Evolutionary conservation across 2,329 filamentous ascomycete genomes (phyloP).

Genomic region (Aspergillus caelatus): DNA sequence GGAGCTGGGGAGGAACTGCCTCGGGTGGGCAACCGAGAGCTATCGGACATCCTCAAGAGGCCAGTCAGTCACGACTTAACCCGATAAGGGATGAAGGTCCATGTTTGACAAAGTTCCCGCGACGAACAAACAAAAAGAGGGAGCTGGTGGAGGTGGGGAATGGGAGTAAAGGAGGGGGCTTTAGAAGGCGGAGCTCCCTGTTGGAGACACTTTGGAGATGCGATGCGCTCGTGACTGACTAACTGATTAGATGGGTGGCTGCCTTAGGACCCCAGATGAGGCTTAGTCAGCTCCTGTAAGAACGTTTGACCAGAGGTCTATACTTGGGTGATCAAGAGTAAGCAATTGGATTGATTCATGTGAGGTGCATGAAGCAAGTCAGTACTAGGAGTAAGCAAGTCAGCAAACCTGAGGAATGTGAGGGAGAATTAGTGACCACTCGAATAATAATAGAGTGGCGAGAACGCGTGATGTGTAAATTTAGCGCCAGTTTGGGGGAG

Average conservation of each 20-base stretch:
- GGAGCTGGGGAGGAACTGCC: slow-evolving; percentile 33
- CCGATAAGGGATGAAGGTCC: slow-evolving; percentile 23
- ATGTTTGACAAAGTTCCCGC: slow-evolving; percentile 13
- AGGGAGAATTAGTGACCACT: slow-evolving; percentile 4
- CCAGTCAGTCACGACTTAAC: slow-evolving; percentile 22
- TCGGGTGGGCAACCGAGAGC: slow-evolving; percentile 28
- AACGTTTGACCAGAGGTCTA: neutral
- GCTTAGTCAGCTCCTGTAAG: slow-evolving; percentile 5
- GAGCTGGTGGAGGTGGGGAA: slow-evolving; percentile 1
- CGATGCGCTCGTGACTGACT: neutral
- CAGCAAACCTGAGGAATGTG: slow-evolving; percentile 5
- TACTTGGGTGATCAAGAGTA: neutral
- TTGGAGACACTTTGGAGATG: neutral
- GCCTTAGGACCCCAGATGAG: neutral
- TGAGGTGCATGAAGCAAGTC: slow-evolving; percentile 1
- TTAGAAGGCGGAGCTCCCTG: slow-evolving; percentile 2
- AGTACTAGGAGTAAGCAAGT: slow-evolving; percentile 4
- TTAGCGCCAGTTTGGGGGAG: neutral
- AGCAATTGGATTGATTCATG: neutral
- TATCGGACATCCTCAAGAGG: slow-evolving; percentile 33
- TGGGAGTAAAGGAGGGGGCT: neutral
- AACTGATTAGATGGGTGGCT: neutral
- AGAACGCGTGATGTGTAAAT: slow-evolving; percentile 10
- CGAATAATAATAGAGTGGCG: slow-evolving; percentile 14
- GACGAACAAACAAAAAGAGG: slow-evolving; percentile 8